Conservation (phyloP, 1,284 basidiomycete species). For the Rhodotorula glutinis region DNA sequence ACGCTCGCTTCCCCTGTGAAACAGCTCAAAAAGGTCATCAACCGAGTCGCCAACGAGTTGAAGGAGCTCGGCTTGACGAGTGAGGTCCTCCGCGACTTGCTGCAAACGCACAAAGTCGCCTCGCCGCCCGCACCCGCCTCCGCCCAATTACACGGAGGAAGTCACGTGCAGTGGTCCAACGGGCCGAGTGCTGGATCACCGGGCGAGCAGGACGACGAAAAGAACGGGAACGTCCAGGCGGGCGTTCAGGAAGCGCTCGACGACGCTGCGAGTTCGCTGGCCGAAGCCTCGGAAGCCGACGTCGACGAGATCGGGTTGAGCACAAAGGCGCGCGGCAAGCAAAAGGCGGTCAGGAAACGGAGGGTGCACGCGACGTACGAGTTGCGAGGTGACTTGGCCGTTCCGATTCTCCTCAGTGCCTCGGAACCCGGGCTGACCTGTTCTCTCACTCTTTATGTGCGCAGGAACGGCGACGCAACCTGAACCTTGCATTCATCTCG, state of each 20-base stretch:
- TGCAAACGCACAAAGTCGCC: slow-evolving; percentile 35
- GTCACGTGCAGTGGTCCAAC: not conserved
- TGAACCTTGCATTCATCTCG: slow-evolving; percentile 48
- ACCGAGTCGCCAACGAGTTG: slow-evolving; percentile 78
- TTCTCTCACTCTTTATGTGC: no score
- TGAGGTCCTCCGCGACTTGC: slow-evolving; percentile 56
- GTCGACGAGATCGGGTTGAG: not conserved
- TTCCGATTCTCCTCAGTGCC: no score
- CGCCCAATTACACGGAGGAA: not conserved
- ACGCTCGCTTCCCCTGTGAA: not conserved
- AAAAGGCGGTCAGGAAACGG: slow-evolving; percentile 44
- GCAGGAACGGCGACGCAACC: slow-evolving; percentile 47
- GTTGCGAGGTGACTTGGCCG: slow-evolving; percentile 42
- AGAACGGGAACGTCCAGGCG: slow-evolving; percentile 6
- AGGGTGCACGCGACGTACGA: slow-evolving; percentile 50
- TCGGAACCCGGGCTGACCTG: no score
- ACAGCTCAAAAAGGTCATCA: slow-evolving; percentile 89
- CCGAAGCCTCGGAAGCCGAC: not conserved
- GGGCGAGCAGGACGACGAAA: slow-evolving; percentile 6
- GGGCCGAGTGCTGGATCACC: not conserved
- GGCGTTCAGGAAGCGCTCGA: slow-evolving; percentile 19
- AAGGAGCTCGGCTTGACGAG: slow-evolving; percentile 70
- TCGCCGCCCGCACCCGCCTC: not conserved
- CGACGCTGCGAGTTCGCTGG: slow-evolving; percentile 12
- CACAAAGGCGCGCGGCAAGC: slow-evolving; percentile 40